Evolutionary conservation across 306 rosid genomes (phyloP).

Genomic region (Inga leiocalycina): DNA sequence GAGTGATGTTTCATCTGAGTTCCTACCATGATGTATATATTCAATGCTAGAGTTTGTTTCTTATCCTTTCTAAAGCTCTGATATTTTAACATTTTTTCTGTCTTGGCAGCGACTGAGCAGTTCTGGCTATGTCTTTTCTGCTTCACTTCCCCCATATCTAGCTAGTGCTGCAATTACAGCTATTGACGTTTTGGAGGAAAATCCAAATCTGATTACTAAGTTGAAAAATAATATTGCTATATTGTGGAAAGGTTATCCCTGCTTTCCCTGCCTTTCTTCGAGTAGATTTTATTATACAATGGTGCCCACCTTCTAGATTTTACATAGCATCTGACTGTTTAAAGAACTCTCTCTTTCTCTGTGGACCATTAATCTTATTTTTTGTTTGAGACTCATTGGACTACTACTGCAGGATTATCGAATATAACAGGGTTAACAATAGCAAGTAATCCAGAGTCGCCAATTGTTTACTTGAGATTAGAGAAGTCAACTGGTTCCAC

Average conservation of each 20-base stretch:
- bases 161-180: slow-evolving; percentile 93
- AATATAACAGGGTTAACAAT: slow-evolving; percentile 61
- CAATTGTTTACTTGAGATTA: slow-evolving; percentile 80
- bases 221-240: slow-evolving; percentile 66
- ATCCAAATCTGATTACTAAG: slow-evolving; percentile 70
- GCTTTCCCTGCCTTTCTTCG: slow-evolving; percentile 27
- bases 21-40: neutral
- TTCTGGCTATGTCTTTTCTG: slow-evolving; percentile 96
- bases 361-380: slow-evolving; percentile 12
- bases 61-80: slow-evolving; percentile 31
- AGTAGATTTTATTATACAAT: neutral
- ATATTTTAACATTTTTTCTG: slow-evolving; percentile 31
- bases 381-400: slow-evolving; percentile 28
- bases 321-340: neutral
- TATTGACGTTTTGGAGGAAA: slow-evolving; percentile 81
- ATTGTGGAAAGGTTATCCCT: slow-evolving; percentile 71
- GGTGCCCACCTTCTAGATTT: slow-evolving; percentile 22
- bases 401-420: slow-evolving; percentile 71
- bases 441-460: slow-evolving; percentile 83
- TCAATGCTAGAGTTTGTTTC: slow-evolving; percentile 31
- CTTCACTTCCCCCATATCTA: slow-evolving; percentile 97
- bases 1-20: slow-evolving; percentile 22
- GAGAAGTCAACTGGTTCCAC: slow-evolving; percentile 69
- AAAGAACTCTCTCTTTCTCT: neutral
- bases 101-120: slow-evolving; percentile 89